Evolutionary conservation across 163 green algal species (phyloP), one percentile per base, ranked within the genome.

Genomic region (Chloromonas sp.): DNA sequence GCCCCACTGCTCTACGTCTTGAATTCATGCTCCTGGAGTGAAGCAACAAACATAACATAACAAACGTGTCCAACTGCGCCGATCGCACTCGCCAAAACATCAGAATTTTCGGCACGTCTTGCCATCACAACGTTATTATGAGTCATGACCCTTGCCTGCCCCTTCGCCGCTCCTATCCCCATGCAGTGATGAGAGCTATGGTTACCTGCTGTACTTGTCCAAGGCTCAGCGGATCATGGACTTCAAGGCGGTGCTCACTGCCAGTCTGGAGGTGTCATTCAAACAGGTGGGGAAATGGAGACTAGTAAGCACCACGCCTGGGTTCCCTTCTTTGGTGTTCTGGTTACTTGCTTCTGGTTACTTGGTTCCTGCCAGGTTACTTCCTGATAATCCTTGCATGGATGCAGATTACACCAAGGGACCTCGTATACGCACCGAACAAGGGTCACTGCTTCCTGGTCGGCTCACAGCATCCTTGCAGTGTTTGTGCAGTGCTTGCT

Each of bases 131-230:
- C 5, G 5, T 13, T 13, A 76, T 8, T n/a, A n/a, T 13, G 8
- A 76, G 66, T 76, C 11, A 13, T 76, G 8, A 76, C 8, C 66
- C 66, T 13, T 76, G 66, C 5, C 5, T 8, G 5, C 8, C 8
- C 66, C 66, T 13, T 76, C 66, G 5, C 66, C 66, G 71, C 8
- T 79, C 14, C 71, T n/a, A 60, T 14, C 58, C 14, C 8, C 2
- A 3, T 2, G 71, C 71, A 79, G 71, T 79, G 71, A 79, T n/a
- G 71, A 79, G 71, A 79, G 3, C 71, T n/a, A 60, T 5, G 71
- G 71, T 2, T 79, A 79, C 71, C 71, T 79, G 14, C 57, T 79
- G 71, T 79, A 79, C 71, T n/a, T 79, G 3, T 14, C 71, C 71
- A 14, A n/a, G 3, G 14, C 14, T 5, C 14, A 79, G 14, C 14